Evolutionary conservation across 2,329 filamentous ascomycete genomes (phyloP).

Genomic region (Botryotinia narcissicola): DNA sequence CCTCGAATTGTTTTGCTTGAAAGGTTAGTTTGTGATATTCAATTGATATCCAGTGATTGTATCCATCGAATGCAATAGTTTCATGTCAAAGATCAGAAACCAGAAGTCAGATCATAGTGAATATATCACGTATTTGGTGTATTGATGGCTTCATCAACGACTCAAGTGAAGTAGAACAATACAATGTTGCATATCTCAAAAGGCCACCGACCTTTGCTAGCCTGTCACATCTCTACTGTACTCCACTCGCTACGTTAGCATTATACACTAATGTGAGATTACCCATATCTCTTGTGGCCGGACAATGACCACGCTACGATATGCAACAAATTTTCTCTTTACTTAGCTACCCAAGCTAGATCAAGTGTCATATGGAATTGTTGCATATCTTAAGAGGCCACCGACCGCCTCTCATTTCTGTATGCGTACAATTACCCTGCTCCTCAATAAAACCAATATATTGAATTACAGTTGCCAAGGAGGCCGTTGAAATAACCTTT

Average conservation of each 20-base stretch:
- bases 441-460: background rate
- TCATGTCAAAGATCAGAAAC: background rate
- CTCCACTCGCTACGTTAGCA: background rate
- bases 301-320: background rate
- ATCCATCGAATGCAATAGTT: background rate
- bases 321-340: background rate
- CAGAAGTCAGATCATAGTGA: background rate
- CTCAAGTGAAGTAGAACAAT: background rate
- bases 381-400: background rate
- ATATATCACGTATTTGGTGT: background rate
- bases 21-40: background rate
- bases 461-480: background rate
- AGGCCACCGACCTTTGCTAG: background rate
- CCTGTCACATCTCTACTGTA: background rate
- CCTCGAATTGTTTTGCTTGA: background rate
- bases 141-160: background rate
- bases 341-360: background rate
- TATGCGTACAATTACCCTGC: background rate
- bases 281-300: too few relatives aligned
- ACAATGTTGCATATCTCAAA: slow-evolving; percentile 5
- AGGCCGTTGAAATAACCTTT: background rate
- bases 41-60: background rate
- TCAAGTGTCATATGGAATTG: background rate
- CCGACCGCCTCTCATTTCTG: background rate
- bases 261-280: background rate